Conservation (phyloP, 139 green algal species). For the Chlorella vulgaris region DNA sequence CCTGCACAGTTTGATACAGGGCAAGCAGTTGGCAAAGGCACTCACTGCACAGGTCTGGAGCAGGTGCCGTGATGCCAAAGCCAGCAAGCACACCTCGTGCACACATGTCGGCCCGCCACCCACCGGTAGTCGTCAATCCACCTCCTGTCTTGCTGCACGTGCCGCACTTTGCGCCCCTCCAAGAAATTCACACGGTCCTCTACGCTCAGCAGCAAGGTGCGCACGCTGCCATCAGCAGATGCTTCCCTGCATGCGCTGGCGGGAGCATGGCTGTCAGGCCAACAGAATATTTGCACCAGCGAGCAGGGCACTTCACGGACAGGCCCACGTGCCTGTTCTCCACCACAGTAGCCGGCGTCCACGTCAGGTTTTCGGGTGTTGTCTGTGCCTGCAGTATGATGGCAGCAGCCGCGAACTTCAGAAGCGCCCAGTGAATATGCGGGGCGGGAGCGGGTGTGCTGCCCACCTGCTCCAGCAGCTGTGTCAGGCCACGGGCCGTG, state of each 20-base stretch:
- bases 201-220: slow-evolving; percentile 51
- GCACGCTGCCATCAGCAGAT: slow-evolving; percentile 45
- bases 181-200: slow-evolving; percentile 60
- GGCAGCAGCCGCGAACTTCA: neutral
- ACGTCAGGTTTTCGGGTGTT: neutral
- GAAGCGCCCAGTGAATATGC: no score
- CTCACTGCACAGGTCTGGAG: neutral
- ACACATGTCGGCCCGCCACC: neutral
- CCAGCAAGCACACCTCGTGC: neutral
- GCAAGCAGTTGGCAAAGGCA: neutral
- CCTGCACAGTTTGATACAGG: neutral
- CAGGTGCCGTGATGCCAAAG: no score
- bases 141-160: slow-evolving; percentile 47
- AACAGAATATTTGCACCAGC: no score
- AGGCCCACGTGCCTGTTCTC: slow-evolving; percentile 53
- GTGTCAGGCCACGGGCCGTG: neutral
- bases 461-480: neutral
- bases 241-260: slow-evolving; percentile 29
- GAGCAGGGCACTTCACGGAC: no score
- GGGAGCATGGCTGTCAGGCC: neutral
- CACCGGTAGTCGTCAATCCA: slow-evolving; percentile 76
- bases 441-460: neutral
- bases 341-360: slow-evolving; percentile 45
- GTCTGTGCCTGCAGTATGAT: neutral
- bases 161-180: slow-evolving; percentile 69